phyloP scores from a whole-genome alignment of 1,139 yeast species.

The Yamadazyma triangularis region DNA sequence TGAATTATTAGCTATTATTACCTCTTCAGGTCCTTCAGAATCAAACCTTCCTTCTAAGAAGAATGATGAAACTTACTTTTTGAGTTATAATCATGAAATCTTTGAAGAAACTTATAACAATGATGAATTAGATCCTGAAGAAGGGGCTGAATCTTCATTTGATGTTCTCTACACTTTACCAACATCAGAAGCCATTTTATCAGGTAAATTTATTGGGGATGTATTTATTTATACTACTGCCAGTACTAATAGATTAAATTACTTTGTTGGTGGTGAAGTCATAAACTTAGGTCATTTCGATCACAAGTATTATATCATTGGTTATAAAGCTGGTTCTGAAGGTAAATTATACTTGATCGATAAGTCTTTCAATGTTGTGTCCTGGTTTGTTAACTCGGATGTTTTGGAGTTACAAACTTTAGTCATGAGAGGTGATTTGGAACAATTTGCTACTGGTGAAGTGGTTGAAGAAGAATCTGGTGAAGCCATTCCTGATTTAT shows the following conservation, averaged over 20 bases:
- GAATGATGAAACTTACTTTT: conserved; percentile 70
- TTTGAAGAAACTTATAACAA: conserved; percentile 61
- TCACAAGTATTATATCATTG: conserved; percentile 79
- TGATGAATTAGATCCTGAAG: conserved; percentile 66
- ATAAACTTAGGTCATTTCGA: conserved; percentile 93
- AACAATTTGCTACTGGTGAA: conserved; percentile 34
- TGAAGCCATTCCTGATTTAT: conserved; percentile 36
- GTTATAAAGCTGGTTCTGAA: conserved; percentile 80
- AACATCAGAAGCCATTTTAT: conserved; percentile 64
- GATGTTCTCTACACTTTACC: conserved; percentile 79
- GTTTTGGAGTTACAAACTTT: conserved; percentile 94
- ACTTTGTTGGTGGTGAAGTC: conserved; percentile 90
- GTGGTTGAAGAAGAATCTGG: conserved; percentile 36
- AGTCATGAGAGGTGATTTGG: conserved; percentile 88
- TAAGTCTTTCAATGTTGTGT: conserved; percentile 77
- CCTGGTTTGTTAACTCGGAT: conserved; percentile 77
- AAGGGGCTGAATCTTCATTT: conserved; percentile 83
- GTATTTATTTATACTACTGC: conserved; percentile 87
- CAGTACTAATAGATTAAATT: conserved; percentile 80
- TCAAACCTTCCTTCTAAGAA: conserved; percentile 21
- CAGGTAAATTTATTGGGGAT: conserved; percentile 97
- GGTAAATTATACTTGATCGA: conserved; percentile 87
- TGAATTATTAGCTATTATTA: conserved; percentile 73
- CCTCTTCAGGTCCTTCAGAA: conserved; percentile 35
- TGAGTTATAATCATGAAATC: conserved; percentile 64